Conservation (phyloP, 352 stramenopile species). For the Blastocystis sp. region DNA sequence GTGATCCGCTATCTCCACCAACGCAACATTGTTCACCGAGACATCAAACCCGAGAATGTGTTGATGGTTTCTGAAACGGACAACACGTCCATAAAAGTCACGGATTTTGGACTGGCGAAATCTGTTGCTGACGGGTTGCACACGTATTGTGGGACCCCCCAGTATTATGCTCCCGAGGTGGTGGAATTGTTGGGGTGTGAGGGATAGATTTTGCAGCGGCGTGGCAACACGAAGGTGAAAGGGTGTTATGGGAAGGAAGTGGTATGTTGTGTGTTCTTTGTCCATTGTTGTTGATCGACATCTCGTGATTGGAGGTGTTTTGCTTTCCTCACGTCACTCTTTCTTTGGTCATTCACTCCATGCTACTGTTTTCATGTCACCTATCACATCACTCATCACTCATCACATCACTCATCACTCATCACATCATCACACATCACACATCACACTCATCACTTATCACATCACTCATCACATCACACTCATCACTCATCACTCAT, state of each 20-base stretch:
- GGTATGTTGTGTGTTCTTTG: background rate
- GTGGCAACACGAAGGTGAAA: background rate
- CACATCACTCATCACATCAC: too few relatives aligned
- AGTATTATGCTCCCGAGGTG: conserved; percentile 66
- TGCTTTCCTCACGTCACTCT: background rate
- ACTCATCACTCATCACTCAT: too few relatives aligned
- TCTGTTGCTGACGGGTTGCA: conserved; percentile 24
- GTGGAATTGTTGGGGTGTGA: background rate
- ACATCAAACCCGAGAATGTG: conserved; percentile 85
- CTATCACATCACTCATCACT: too few relatives aligned
- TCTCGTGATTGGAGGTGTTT: background rate
- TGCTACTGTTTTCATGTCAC: background rate
- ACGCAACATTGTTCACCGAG: conserved; percentile 83
- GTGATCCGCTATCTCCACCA: conserved; percentile 81
- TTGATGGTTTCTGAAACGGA: conserved; percentile 78
- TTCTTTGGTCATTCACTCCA: background rate
- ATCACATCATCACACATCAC: too few relatives aligned
- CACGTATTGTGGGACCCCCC: conserved; percentile 57
- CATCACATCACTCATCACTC: too few relatives aligned
- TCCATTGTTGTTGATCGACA: background rate
- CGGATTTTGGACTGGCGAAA: conserved; percentile 81
- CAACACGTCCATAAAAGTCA: conserved; percentile 80
- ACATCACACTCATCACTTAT: too few relatives aligned
- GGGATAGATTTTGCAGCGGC: background rate
- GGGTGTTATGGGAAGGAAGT: conserved; percentile 18